Conservation (phyloP, 176 grass and related monocot genomes). For the Thinopyrum elongatum region DNA sequence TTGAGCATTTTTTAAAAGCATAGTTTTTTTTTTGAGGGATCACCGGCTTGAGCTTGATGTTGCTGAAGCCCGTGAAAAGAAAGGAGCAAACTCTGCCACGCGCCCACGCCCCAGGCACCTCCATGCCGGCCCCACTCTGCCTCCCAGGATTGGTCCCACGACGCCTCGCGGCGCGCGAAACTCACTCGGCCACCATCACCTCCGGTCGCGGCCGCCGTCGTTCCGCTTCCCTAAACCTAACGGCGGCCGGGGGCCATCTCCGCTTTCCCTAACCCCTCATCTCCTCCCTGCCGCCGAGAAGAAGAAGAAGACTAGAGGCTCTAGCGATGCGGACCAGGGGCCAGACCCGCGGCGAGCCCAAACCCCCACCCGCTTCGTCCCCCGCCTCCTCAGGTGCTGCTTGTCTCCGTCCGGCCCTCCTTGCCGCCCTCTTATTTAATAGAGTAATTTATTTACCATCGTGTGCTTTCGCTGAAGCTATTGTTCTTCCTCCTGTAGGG, state of each 20-base stretch:
- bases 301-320: background rate
- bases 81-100: too few species aligned
- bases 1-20: too few species aligned
- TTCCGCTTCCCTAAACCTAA: conserved; percentile 25
- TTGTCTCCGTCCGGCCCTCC: background rate
- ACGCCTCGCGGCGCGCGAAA: conserved; percentile 36
- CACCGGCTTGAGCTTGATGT: too few species aligned
- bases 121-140: background rate
- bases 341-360: conserved; percentile 23
- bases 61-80: too few species aligned
- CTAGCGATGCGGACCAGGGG: conserved; percentile 54
- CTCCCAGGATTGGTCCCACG: background rate
- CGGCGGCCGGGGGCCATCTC: background rate
- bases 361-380: conserved; percentile 25
- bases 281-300: background rate
- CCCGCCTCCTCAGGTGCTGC: background rate
- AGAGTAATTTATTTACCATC: background rate
- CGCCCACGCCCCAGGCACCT: too few species aligned
- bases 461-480: background rate
- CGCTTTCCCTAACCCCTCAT: background rate
- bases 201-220: background rate
- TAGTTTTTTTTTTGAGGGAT: too few species aligned
- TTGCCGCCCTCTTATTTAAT: background rate
- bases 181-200: background rate
- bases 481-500: background rate